A percentile compares a stretch with the other conserved stretches of the same genome.
Conservation (phyloP, 2,329 filamentous ascomycete species). For the Alternaria burnsii region DNA sequence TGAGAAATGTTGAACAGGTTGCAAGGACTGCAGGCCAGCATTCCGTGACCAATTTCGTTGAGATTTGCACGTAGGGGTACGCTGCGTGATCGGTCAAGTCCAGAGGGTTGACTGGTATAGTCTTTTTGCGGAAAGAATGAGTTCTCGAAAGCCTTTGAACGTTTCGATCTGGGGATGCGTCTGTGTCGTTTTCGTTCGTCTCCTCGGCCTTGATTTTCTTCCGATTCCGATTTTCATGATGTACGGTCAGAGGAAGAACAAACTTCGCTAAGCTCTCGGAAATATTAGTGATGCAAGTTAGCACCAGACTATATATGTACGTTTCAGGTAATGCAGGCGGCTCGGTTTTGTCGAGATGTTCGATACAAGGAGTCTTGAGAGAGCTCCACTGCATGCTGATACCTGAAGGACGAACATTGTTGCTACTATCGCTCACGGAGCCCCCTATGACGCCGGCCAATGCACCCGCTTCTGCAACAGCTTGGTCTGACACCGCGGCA, state of each 20-base stretch:
- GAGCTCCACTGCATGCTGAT: conserved; percentile 94
- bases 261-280: conserved; percentile 95
- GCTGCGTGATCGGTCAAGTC: conserved; percentile 76
- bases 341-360: conserved; percentile 92
- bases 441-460: conserved; percentile 84
- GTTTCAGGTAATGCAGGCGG: conserved; percentile 86
- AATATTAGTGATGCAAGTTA: conserved; percentile 88
- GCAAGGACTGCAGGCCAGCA: conserved; percentile 97
- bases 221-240: conserved; percentile 66
- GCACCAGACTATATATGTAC: conserved; percentile 87
- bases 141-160: conserved; percentile 63
- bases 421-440: conserved; percentile 66
- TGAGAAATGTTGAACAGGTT: conserved; percentile 93
- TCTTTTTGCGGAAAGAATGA: conserved; percentile 75
- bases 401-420: conserved; percentile 72
- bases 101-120: conserved; percentile 85
- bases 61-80: conserved; percentile 74
- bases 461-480: conserved; percentile 87
- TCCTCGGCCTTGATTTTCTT: conserved; percentile 54
- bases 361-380: conserved; percentile 85
- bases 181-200: conserved; percentile 27
- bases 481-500: conserved; percentile 75
- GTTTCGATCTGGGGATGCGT: conserved; percentile 36
- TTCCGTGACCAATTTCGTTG: conserved; percentile 82
- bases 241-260: conserved; percentile 87